Evolutionary conservation across 2,329 filamentous ascomycete genomes (phyloP), one percentile per base, ranked within the genome.

Genomic region (Pseudogymnoascus sp.): DNA sequence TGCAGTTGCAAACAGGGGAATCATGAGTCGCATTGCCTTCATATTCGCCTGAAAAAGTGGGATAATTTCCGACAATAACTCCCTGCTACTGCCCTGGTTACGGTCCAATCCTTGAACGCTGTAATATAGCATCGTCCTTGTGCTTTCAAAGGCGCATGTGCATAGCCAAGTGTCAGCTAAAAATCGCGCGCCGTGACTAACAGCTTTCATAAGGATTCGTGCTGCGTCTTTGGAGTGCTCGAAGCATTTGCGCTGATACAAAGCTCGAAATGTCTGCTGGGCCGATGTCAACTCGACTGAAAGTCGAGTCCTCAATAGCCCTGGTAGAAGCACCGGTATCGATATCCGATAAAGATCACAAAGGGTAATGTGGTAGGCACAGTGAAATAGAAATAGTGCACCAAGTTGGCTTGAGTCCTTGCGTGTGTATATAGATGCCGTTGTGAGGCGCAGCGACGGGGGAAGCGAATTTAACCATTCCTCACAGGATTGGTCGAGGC

Each of bases 71-170:
- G 6, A n/a, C 14, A 61, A n/a, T 8, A 49, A 31, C 39, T 33
- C 37, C 12, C 43, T 61, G 16, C 26, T 37, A 26, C 63, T 64
- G 8, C 65, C 61, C 19, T 63, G 61, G 33, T 67, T 64, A 21
- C 61, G 71, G 29, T 77, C 76, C 5, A 78, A 69, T 6, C 79
- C 67, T 14, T 77, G 73, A 3, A 76, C 77, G n/a, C 78, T 72
- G 62, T 79, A 79, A 66, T 80, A 80, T 1, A 80, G 67, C 75
- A 80, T 78, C 38, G 79, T 75, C 4, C 78, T 73, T 59, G 75
- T 78, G 65, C 77, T 79, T 61, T 80, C 78, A 65, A 78, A 79
- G 1, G 76, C 74, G 63, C 79, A 80, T 14, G 77, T 78, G 1
- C 78, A 78, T 31, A 79, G 71, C 68, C 78, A 69, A 49, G 75